A percentile compares a stretch with the other conserved stretches of the same genome.
phyloP scores from a whole-genome alignment of 352 stramenopile species.

The Phytophthora hibernalis region DNA sequence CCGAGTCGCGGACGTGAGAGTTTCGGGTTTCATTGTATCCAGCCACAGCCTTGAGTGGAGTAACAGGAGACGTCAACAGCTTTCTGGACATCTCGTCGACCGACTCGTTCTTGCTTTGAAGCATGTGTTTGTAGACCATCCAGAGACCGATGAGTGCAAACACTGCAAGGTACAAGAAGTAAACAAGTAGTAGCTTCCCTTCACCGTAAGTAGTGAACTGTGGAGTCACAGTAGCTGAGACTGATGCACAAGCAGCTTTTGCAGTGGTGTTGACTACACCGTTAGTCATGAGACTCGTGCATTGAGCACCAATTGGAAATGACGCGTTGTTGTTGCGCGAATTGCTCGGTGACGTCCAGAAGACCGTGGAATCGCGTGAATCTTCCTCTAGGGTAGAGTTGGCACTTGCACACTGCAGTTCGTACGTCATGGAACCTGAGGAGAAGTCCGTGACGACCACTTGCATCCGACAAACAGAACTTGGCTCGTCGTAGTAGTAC shows the following conservation, averaged over 20 bases:
- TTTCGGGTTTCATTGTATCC: background rate
- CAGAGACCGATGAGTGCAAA: background rate
- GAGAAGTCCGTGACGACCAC: background rate
- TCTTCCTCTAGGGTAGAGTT: slow-evolving; percentile 16
- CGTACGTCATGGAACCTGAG: background rate
- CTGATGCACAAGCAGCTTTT: slow-evolving; percentile 19
- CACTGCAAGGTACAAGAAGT: background rate
- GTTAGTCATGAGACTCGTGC: slow-evolving; percentile 34
- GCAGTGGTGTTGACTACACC: slow-evolving; percentile 12
- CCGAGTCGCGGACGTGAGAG: background rate
- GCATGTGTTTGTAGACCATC: background rate
- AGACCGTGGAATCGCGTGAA: slow-evolving; percentile 42
- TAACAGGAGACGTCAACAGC: background rate
- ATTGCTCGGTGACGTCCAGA: slow-evolving; percentile 54
- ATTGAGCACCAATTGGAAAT: slow-evolving; percentile 51
- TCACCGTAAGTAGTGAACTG: slow-evolving; percentile 2
- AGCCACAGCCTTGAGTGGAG: background rate
- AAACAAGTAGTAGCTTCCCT: background rate
- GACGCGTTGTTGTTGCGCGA: slow-evolving; percentile 59
- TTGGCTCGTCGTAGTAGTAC: slow-evolving; percentile 30
- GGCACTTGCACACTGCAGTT: background rate
- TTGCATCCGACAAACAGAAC: slow-evolving; percentile 31
- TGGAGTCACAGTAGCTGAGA: slow-evolving; percentile 4
- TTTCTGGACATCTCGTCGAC: background rate
- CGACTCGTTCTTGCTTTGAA: background rate